These are phyloP conservation scores for Flaveria floridana DNA, from an alignment of 140 eudicot genomes.

Conservation along the genomic window DNA sequence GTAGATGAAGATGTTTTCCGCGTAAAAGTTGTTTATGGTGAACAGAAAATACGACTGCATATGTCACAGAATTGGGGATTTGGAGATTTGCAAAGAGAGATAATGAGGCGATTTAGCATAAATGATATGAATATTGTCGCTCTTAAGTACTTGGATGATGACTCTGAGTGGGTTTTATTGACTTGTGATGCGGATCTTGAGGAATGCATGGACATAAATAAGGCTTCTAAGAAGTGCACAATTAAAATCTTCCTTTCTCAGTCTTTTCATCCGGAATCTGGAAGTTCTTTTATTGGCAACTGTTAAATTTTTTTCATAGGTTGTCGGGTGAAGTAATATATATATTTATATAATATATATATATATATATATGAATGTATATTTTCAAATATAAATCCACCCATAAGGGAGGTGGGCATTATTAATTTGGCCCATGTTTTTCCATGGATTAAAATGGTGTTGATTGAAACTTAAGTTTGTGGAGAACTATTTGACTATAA, in stretches of 20 bases:
- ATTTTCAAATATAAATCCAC: slow-evolving; percentile 15
- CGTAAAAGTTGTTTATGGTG: slow-evolving; percentile 59
- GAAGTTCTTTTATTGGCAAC: slow-evolving; percentile 43
- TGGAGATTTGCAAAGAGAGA: slow-evolving; percentile 51
- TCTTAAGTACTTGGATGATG: slow-evolving; percentile 77
- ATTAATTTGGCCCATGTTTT: slow-evolving; percentile 29
- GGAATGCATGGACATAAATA: slow-evolving; percentile 73
- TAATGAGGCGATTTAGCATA: slow-evolving; percentile 53
- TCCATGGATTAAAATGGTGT: slow-evolving; percentile 25
- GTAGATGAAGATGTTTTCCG: slow-evolving; percentile 38
- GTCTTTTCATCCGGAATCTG: slow-evolving; percentile 34
- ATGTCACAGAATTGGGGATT: slow-evolving; percentile 51
- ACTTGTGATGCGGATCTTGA: slow-evolving; percentile 86
- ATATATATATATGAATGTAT: slow-evolving; percentile 13
- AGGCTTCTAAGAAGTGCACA: slow-evolving; percentile 44
- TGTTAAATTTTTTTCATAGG: slow-evolving; percentile 27
- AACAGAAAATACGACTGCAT: slow-evolving; percentile 54
- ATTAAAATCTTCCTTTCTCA: slow-evolving; percentile 55
- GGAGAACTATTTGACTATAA: slow-evolving; percentile 29
- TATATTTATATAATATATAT: neutral
- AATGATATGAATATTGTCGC: slow-evolving; percentile 41
- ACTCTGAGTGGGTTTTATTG: slow-evolving; percentile 75
- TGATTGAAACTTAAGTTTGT: slow-evolving; percentile 34
- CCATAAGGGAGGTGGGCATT: slow-evolving; percentile 27
- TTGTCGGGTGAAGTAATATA: slow-evolving; percentile 18